Conservation (phyloP, 306 rosid genomes). For the Prunus davidiana region DNA sequence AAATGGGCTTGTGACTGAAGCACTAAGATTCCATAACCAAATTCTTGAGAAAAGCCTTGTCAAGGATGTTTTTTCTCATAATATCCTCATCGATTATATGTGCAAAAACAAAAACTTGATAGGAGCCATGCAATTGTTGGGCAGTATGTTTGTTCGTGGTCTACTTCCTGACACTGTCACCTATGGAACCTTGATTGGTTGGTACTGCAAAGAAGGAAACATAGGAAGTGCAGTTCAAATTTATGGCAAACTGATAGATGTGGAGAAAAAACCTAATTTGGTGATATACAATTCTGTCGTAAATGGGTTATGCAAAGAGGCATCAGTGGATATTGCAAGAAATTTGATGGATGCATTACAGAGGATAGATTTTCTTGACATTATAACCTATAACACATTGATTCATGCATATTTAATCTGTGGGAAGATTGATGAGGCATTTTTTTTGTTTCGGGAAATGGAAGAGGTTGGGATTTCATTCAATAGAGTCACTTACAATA, state of each 20-base stretch:
- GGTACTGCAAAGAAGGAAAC: slow-evolving; percentile 43
- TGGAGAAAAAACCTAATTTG: slow-evolving; percentile 39
- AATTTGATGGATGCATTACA: slow-evolving; percentile 29
- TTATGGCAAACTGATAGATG: slow-evolving; percentile 39
- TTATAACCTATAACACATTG: slow-evolving; percentile 47
- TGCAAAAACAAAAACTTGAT: slow-evolving; percentile 27
- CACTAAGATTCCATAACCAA: slow-evolving; percentile 35
- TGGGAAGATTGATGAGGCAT: slow-evolving; percentile 38
- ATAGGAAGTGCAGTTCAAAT: slow-evolving; percentile 35
- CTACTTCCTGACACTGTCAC: slow-evolving; percentile 48
- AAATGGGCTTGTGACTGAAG: slow-evolving; percentile 43
- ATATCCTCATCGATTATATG: slow-evolving; percentile 48
- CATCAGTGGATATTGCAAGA: slow-evolving; percentile 29
- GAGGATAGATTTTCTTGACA: slow-evolving; percentile 27
- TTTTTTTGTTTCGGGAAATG: slow-evolving; percentile 37
- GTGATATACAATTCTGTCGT: slow-evolving; percentile 45
- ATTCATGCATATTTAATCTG: slow-evolving; percentile 37
- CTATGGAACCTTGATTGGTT: slow-evolving; percentile 46
- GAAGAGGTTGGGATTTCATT: slow-evolving; percentile 31
- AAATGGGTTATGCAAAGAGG: slow-evolving; percentile 45
- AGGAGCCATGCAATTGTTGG: slow-evolving; percentile 44
- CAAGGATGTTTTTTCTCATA: slow-evolving; percentile 39
- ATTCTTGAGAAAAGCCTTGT: slow-evolving; percentile 28
- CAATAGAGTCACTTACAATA: slow-evolving; percentile 51
- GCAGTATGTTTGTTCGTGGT: slow-evolving; percentile 45